These are phyloP conservation scores for Bipolaris cookei DNA, from an alignment of 2,329 filamentous ascomycete genomes.

Conservation along the genomic window DNA sequence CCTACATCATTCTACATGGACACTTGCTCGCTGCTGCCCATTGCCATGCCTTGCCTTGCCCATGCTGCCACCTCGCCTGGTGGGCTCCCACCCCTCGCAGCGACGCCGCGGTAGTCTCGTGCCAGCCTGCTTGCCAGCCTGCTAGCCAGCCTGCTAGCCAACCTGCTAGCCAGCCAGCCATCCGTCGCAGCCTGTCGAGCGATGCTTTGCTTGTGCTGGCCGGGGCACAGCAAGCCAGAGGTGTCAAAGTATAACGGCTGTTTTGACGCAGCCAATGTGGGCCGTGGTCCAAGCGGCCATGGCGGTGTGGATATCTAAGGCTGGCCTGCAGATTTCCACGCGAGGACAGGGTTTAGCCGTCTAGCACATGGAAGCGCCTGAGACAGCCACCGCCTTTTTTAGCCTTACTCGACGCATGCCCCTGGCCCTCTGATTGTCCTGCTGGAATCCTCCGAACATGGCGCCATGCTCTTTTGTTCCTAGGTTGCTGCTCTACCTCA, in stretches of 20 bases:
- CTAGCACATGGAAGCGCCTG: constrained; percentile 32
- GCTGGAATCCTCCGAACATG: constrained; percentile 38
- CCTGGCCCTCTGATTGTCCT: constrained; percentile 34
- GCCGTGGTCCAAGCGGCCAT: constrained; percentile 20
- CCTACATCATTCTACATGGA: constrained; percentile 22
- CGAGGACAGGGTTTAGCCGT: constrained; percentile 41
- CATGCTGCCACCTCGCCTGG: constrained; percentile 14
- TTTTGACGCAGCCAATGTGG: constrained; percentile 33
- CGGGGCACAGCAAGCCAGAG: constrained; percentile 14
- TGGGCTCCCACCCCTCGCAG: constrained; percentile 21
- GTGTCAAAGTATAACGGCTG: constrained; percentile 45
- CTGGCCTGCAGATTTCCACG: constrained; percentile 48
- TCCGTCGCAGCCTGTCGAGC: constrained; percentile 27
- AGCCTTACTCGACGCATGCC: constrained; percentile 40
- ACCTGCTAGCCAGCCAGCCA: constrained; percentile 21
- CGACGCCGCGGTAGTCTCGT: too few species aligned
- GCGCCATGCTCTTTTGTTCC: constrained; percentile 21
- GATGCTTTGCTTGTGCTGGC: constrained; percentile 24
- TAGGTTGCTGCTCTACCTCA: constrained; percentile 17
- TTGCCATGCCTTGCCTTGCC: not conserved
- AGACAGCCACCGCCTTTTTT: constrained; percentile 45
- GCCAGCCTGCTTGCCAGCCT: too few species aligned
- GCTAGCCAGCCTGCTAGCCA: too few species aligned
- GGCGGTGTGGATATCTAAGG: constrained; percentile 47
- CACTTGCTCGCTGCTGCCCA: too few species aligned